A percentile compares a stretch with the other conserved stretches of the same genome.
Conservation (phyloP, 192 early-diverging fungal species). For the Phycomyces blakesleeanus region DNA sequence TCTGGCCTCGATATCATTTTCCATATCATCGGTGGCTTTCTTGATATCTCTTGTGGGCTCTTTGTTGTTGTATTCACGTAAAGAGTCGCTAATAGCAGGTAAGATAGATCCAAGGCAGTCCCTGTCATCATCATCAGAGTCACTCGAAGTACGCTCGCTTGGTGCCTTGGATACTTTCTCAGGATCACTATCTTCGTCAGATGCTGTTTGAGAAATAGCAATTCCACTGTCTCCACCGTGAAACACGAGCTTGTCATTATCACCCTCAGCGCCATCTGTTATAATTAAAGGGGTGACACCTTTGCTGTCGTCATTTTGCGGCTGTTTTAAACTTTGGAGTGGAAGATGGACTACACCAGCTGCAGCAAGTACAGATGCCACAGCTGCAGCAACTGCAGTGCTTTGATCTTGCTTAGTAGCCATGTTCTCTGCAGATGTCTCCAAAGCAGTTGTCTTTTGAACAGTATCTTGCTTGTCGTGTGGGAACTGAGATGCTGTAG, state of each 20-base stretch:
- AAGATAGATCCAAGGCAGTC: slow-evolving; percentile 6
- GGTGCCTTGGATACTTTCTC: neutral
- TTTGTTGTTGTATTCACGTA: neutral
- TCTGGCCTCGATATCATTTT: neutral
- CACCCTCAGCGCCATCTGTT: neutral
- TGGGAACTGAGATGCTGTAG: too few species aligned
- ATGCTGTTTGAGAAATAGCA: neutral
- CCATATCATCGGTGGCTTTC: neutral
- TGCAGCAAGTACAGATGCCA: too few species aligned
- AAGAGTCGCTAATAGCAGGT: neutral
- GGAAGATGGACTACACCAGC: too few species aligned
- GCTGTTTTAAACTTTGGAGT: too few species aligned
- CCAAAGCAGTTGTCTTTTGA: too few species aligned
- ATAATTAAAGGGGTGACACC: neutral
- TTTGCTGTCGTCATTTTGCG: neutral
- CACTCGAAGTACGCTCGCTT: neutral
- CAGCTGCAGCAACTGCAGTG: too few species aligned
- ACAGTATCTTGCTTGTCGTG: too few species aligned
- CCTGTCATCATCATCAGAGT: slow-evolving; percentile 4
- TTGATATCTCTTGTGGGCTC: too few species aligned
- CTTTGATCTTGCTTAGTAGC: too few species aligned
- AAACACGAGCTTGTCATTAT: neutral
- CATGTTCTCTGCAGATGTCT: too few species aligned
- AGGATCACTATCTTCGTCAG: neutral
- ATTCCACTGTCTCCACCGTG: neutral